A percentile compares a stretch with the other conserved stretches of the same genome.
phyloP scores from a whole-genome alignment of 768 basidiomycete species.

The Thelephora aurantiotincta region DNA sequence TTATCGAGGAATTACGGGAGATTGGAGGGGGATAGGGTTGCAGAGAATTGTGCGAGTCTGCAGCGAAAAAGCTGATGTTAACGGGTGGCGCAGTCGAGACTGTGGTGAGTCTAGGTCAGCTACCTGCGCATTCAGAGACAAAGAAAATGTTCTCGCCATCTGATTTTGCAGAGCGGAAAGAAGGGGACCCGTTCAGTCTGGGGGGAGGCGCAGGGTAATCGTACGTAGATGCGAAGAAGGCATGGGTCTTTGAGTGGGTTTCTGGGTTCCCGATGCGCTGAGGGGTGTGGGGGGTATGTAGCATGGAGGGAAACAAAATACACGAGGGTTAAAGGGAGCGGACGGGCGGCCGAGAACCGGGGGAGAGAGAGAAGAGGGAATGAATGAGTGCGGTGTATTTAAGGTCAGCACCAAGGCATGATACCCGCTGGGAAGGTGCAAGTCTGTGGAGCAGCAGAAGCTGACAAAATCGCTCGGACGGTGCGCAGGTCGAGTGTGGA shows the following conservation, averaged over 20 bases:
- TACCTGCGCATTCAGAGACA: slow-evolving; percentile 5
- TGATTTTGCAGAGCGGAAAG: slow-evolving; percentile 7
- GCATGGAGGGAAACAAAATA: no score
- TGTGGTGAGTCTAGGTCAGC: slow-evolving; percentile 7
- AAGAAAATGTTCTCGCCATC: neutral
- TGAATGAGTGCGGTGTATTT: no score
- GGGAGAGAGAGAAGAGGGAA: no score
- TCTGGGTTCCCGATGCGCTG: neutral
- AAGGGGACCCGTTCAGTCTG: slow-evolving; percentile 6
- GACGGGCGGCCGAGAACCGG: no score
- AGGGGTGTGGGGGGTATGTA: neutral
- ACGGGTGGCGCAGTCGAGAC: slow-evolving; percentile 11
- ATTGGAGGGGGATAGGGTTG: slow-evolving; percentile 13
- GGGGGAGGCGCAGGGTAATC: slow-evolving; percentile 30
- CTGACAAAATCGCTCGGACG: no score
- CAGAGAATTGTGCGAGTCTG: slow-evolving; percentile 1
- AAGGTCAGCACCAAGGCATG: no score
- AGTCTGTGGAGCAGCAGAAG: no score
- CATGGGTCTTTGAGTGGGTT: slow-evolving; percentile 13
- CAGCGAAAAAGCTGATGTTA: slow-evolving; percentile 14
- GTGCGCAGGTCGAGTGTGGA: no score
- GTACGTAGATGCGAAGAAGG: slow-evolving; percentile 25
- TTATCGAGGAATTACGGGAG: slow-evolving; percentile 12
- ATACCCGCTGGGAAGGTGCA: no score
- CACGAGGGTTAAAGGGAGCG: no score